Percentiles rank a stretch among this genome's conserved stretches.
Evolutionary conservation across 2,329 filamentous ascomycete genomes (phyloP).

Genomic region (Cyclaneusma minus): DNA sequence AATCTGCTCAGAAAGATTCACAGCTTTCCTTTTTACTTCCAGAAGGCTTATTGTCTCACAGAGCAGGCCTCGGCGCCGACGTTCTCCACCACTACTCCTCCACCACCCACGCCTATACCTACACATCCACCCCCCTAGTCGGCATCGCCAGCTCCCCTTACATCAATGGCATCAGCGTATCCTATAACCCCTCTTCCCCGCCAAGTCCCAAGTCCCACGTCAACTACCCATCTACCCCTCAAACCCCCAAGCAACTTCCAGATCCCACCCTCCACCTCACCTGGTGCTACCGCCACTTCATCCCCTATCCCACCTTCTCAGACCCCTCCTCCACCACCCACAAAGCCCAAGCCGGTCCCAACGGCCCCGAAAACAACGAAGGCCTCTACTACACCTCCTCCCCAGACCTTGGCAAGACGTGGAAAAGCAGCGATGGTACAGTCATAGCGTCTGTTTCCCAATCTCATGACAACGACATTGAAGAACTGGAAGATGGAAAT

Average conservation of each 20-base stretch:
- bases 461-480: conserved; percentile 2
- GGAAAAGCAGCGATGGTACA: conserved; percentile 9
- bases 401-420: conserved; percentile 9
- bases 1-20: no score
- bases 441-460: conserved; percentile 6
- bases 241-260: no score
- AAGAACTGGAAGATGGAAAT: background rate
- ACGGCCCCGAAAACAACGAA: conserved; percentile 13
- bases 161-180: conserved; percentile 14
- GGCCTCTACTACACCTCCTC: conserved; percentile 13
- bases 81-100: conserved; percentile 10
- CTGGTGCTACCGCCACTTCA: conserved; percentile 14
- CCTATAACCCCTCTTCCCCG: no score
- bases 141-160: conserved; percentile 13
- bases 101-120: conserved; percentile 9
- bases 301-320: conserved; percentile 4
- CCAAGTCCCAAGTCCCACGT: no score
- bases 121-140: conserved; percentile 11
- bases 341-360: conserved; percentile 15
- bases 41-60: conserved; percentile 3
- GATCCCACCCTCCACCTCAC: conserved; percentile 9
- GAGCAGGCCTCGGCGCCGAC: conserved; percentile 14
- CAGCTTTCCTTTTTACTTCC: no score
- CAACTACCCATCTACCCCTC: no score
- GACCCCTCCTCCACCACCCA: conserved; percentile 8